Percentiles rank a stretch among this genome's conserved stretches.
These are phyloP conservation scores for Xylaria sp. DNA, from an alignment of 2,329 filamentous ascomycete species.

Conservation along the genomic window DNA sequence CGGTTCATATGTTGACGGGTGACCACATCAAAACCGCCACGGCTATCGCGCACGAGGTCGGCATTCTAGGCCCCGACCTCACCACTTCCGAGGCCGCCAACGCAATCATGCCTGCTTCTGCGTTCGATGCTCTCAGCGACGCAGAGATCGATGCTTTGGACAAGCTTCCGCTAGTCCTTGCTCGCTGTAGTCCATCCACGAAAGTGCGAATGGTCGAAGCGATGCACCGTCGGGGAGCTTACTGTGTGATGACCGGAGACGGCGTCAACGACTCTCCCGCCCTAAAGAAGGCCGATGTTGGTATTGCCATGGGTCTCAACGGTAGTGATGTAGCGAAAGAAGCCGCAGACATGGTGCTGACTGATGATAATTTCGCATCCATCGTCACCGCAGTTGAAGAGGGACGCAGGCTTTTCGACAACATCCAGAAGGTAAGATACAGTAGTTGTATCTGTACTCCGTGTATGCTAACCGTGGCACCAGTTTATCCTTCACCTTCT, in stretches of 20 bases:
- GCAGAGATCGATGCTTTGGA: slow-evolving; percentile 70
- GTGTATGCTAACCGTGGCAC: slow-evolving; percentile 3
- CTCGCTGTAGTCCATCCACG: slow-evolving; percentile 74
- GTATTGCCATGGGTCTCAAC: slow-evolving; percentile 78
- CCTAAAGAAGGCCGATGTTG: slow-evolving; percentile 77
- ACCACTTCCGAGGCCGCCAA: slow-evolving; percentile 53
- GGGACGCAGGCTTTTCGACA: slow-evolving; percentile 75
- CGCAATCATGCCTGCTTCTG: slow-evolving; percentile 68
- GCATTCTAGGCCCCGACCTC: slow-evolving; percentile 61
- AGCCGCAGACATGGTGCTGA: slow-evolving; percentile 87
- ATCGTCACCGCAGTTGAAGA: slow-evolving; percentile 78
- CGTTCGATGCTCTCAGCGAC: slow-evolving; percentile 71
- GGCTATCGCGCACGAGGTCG: slow-evolving; percentile 72
- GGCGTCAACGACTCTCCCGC: slow-evolving; percentile 80
- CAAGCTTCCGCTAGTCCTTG: slow-evolving; percentile 72
- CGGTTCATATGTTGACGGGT: slow-evolving; percentile 76
- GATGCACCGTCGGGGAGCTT: slow-evolving; percentile 73
- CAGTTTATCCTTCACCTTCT: slow-evolving; percentile 73
- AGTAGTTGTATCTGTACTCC: neutral
- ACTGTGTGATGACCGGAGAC: slow-evolving; percentile 80
- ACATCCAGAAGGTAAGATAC: slow-evolving; percentile 74
- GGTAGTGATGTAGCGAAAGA: slow-evolving; percentile 81
- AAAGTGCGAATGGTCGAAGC: slow-evolving; percentile 82
- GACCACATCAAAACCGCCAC: slow-evolving; percentile 75
- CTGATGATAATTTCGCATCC: slow-evolving; percentile 88